phyloP scores from a whole-genome alignment of 768 basidiomycete genomes.

The Mycena haematopus region DNA sequence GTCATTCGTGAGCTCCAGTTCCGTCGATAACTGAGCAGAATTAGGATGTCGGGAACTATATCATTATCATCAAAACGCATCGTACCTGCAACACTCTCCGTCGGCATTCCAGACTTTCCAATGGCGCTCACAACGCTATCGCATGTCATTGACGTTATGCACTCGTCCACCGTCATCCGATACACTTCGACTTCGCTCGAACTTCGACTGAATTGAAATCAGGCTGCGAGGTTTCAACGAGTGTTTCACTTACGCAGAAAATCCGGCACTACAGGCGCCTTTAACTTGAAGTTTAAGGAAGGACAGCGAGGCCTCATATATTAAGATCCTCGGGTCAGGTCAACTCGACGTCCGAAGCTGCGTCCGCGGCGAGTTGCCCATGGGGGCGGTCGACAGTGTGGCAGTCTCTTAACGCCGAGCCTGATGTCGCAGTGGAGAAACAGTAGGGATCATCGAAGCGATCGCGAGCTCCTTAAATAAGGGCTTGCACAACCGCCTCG shows the following conservation, averaged over 20 bases:
- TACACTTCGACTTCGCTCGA: background rate
- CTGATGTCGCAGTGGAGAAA: no score
- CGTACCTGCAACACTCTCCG: slow-evolving; percentile 14
- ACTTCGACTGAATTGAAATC: background rate
- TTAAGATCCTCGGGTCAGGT: no score
- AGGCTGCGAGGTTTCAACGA: background rate
- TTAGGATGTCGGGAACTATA: background rate
- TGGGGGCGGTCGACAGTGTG: no score
- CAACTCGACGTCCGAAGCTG: no score
- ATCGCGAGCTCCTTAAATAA: no score
- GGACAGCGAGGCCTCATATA: background rate
- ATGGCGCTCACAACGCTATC: slow-evolving; percentile 8
- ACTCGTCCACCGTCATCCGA: background rate
- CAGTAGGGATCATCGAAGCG: no score
- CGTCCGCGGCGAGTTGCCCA: no score
- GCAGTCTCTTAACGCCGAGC: no score
- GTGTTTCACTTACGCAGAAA: background rate
- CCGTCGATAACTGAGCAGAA: background rate
- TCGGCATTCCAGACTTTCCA: slow-evolving; percentile 15
- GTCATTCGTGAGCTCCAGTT: slow-evolving; percentile 8
- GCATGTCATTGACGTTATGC: background rate
- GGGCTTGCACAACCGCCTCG: no score
- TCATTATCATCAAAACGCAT: no score
- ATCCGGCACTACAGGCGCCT: background rate
- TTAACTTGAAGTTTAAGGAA: no score